A percentile compares a stretch with the other conserved stretches of the same genome.
These are phyloP conservation scores for Halophytophthora batemanensis DNA, from an alignment of 352 stramenopile species.

Conservation along the genomic window DNA sequence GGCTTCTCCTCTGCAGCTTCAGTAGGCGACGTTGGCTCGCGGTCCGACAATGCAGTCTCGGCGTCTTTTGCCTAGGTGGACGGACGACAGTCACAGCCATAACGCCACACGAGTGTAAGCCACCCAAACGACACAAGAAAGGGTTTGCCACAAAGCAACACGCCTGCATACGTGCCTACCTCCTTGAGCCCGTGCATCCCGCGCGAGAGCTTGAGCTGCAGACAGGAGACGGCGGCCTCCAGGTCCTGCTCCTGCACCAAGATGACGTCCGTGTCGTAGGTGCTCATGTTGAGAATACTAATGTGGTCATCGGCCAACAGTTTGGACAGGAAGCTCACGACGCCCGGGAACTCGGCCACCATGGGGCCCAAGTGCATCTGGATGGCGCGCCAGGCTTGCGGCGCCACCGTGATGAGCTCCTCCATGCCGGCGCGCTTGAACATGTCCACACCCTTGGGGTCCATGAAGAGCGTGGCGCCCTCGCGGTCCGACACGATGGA, in stretches of 20 bases:
- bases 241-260: conserved; percentile 75
- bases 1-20: conserved; percentile 16
- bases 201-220: conserved; percentile 74
- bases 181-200: conserved; percentile 81
- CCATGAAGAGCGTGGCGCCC: conserved; percentile 80
- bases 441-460: conserved; percentile 78
- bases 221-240: conserved; percentile 65
- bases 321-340: conserved; percentile 85
- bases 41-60: conserved; percentile 34
- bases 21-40: conserved; percentile 15
- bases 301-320: conserved; percentile 78
- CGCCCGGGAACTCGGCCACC: conserved; percentile 81
- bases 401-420: conserved; percentile 63
- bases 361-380: conserved; percentile 86
- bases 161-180: conserved; percentile 19
- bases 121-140: neutral
- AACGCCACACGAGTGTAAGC: neutral
- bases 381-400: conserved; percentile 76
- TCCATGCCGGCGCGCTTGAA: conserved; percentile 70
- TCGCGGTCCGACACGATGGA: conserved; percentile 78
- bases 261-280: conserved; percentile 88
- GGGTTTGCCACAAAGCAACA: neutral
- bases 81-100: neutral
- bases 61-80: conserved; percentile 50
- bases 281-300: conserved; percentile 91